These are phyloP conservation scores for Colletotrichum salicis DNA, from an alignment of 2,329 filamentous ascomycete genomes.

Conservation along the genomic window DNA sequence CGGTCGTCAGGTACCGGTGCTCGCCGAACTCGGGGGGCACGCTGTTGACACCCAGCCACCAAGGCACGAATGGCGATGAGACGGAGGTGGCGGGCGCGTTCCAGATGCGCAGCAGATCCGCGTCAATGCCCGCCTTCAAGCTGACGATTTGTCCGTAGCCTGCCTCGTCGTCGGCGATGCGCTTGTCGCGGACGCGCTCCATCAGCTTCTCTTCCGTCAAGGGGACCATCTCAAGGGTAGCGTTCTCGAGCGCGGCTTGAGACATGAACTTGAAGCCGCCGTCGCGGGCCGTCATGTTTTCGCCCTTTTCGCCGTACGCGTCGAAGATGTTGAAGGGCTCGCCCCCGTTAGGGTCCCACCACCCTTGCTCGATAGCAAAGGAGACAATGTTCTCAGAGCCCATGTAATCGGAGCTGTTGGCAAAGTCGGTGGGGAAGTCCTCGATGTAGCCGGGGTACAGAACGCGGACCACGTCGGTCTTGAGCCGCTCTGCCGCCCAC, in stretches of 20 bases:
- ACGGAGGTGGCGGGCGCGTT: constrained; percentile 42
- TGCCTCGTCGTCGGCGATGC: constrained; percentile 42
- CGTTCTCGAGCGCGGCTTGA: constrained; percentile 40
- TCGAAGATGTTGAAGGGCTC: constrained; percentile 43
- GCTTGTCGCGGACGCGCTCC: constrained; percentile 44
- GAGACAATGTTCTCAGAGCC: constrained; percentile 41
- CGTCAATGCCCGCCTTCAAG: constrained; percentile 36
- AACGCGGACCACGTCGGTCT: constrained; percentile 39
- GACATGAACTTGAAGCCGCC: constrained; percentile 46
- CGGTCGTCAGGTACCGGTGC: constrained; percentile 43
- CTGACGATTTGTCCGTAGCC: constrained; percentile 43
- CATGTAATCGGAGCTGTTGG: constrained; percentile 39
- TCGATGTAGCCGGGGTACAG: constrained; percentile 44
- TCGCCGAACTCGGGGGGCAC: constrained; percentile 41
- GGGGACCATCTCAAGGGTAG: constrained; percentile 53
- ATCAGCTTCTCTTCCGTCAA: constrained; percentile 61
- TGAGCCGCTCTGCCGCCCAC: constrained; percentile 42
- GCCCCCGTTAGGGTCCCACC: constrained; percentile 40
- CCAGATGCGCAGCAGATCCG: constrained; percentile 41
- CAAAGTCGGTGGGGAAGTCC: constrained; percentile 41
- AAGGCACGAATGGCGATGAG: constrained; percentile 42
- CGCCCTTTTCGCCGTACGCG: constrained; percentile 39
- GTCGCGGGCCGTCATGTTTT: constrained; percentile 38
- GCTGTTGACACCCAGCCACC: constrained; percentile 41
- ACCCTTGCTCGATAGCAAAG: constrained; percentile 41